Percentiles rank a stretch among this genome's conserved stretches.
These are phyloP conservation scores for Hemileia vastatrix DNA, from an alignment of 1,284 basidiomycete species.

Conservation along the genomic window DNA sequence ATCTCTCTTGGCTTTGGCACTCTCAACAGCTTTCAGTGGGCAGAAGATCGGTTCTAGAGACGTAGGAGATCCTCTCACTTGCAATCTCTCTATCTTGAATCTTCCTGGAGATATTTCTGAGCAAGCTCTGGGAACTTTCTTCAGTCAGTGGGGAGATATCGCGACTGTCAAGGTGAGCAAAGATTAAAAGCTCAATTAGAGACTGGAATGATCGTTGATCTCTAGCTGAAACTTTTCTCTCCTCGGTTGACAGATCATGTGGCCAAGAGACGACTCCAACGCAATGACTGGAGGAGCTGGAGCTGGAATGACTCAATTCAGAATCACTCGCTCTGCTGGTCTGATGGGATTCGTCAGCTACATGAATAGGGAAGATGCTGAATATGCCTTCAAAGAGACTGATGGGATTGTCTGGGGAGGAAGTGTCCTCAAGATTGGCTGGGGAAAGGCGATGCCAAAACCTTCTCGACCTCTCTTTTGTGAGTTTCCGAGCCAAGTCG, in stretches of 20 bases:
- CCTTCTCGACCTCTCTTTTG: constrained; percentile 16
- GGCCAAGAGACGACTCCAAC: constrained; percentile 29
- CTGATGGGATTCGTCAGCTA: constrained; percentile 35
- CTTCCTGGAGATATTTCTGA: constrained; percentile 33
- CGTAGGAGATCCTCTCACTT: constrained; percentile 31
- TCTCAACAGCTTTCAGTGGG: no score
- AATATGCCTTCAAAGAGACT: constrained; percentile 28
- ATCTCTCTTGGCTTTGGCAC: no score
- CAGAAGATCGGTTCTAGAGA: constrained; percentile 31
- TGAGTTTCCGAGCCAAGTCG: neutral
- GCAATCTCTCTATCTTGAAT: constrained; percentile 37
- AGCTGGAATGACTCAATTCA: constrained; percentile 21
- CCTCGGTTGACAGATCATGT: constrained; percentile 31
- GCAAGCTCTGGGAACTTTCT: constrained; percentile 31
- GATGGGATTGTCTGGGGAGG: constrained; percentile 34
- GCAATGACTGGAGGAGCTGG: constrained; percentile 21
- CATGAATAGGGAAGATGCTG: constrained; percentile 33
- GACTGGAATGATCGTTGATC: neutral
- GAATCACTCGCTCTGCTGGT: constrained; percentile 25
- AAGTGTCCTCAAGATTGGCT: constrained; percentile 27
- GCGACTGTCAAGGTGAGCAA: constrained; percentile 31
- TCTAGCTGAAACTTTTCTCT: neutral
- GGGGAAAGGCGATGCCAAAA: constrained; percentile 35
- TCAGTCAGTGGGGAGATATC: constrained; percentile 34
- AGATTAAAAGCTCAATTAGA: neutral